A percentile compares a stretch with the other conserved stretches of the same genome.
Evolutionary conservation across 2,329 filamentous ascomycete species (phyloP).

Genomic region (Aspergillus thermomutatus): DNA sequence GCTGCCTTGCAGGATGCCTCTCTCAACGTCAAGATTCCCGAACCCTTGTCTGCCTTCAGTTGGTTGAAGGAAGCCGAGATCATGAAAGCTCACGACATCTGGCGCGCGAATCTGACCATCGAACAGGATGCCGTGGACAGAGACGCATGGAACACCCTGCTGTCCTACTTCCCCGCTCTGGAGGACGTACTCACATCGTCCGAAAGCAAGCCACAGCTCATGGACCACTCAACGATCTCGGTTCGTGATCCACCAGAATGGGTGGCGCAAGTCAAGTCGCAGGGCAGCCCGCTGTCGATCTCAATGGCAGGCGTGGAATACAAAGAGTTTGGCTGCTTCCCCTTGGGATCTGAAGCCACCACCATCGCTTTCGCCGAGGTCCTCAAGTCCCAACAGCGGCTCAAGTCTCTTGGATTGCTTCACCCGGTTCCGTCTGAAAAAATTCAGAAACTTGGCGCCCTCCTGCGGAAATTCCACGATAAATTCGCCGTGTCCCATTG

Average conservation of each 20-base stretch:
- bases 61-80: conserved; percentile 47
- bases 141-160: conserved; percentile 26
- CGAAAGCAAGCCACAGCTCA: conserved; percentile 10
- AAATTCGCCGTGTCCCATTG: conserved; percentile 19
- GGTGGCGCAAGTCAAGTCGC: conserved; percentile 29
- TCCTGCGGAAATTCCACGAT: conserved; percentile 31
- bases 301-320: conserved; percentile 38
- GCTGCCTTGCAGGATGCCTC: conserved; percentile 36
- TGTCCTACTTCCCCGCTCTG: conserved; percentile 25
- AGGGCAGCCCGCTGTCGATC: conserved; percentile 36
- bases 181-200: conserved; percentile 23
- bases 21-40: conserved; percentile 26
- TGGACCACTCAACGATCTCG: conserved; percentile 6
- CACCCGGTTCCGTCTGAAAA: conserved; percentile 35
- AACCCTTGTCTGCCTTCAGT: conserved; percentile 46
- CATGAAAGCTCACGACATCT: conserved; percentile 43
- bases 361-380: conserved; percentile 44
- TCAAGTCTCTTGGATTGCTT: conserved; percentile 41
- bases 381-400: conserved; percentile 42
- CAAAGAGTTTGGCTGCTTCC: conserved; percentile 45
- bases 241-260: conserved; percentile 32
- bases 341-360: conserved; percentile 43
- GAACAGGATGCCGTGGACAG: conserved; percentile 12
- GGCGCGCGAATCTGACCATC: conserved; percentile 35
- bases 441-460: conserved; percentile 31